A percentile compares a stretch with the other conserved stretches of the same genome.
These are phyloP conservation scores for Cyberlindnera bimundalis DNA, from an alignment of 805 yeast genomes.

Conservation along the genomic window DNA sequence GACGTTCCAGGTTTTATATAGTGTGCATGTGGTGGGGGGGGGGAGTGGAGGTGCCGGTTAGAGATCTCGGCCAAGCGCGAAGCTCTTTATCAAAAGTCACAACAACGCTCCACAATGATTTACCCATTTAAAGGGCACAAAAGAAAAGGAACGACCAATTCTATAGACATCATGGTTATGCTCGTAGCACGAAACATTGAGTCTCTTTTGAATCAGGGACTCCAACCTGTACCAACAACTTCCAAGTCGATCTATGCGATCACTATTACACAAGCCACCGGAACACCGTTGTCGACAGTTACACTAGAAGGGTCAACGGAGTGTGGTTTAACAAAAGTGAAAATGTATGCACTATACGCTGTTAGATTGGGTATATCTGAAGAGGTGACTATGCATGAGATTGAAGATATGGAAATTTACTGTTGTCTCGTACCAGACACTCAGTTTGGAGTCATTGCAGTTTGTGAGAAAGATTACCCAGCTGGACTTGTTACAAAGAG, in stretches of 20 bases:
- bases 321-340: conserved; percentile 13
- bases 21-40: no score
- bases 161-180: no score
- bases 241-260: conserved; percentile 13
- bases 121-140: no score
- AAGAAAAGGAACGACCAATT: no score
- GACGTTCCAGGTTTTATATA: no score
- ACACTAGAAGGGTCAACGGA: not conserved
- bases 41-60: no score
- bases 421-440: conserved; percentile 15
- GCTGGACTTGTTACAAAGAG: conserved; percentile 23
- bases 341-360: conserved; percentile 21
- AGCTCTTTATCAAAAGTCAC: no score
- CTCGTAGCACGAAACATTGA: conserved; percentile 21
- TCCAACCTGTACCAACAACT: conserved; percentile 18
- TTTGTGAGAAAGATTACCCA: conserved; percentile 26
- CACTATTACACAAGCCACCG: conserved; percentile 17
- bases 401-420: conserved; percentile 12
- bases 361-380: conserved; percentile 11
- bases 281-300: conserved; percentile 17
- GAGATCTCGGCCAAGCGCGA: no score
- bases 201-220: conserved; percentile 17
- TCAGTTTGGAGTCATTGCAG: conserved; percentile 19
- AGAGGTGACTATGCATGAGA: conserved; percentile 6
- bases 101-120: no score